These are phyloP conservation scores for Geotrichum bryndzae DNA, from an alignment of 1,139 yeast species.

Conservation along the genomic window DNA sequence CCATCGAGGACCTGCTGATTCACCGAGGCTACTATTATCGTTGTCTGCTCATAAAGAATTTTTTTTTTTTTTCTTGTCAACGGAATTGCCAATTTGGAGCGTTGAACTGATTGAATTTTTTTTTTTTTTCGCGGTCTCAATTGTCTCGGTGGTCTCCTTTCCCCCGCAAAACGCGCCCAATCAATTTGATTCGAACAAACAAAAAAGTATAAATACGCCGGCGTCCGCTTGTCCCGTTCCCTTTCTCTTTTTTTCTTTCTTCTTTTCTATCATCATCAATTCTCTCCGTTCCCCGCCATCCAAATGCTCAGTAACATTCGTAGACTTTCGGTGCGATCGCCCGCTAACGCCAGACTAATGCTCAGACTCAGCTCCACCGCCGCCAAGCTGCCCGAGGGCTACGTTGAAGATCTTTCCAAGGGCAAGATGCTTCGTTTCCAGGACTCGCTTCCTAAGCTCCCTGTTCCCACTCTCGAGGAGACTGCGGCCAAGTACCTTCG, in stretches of 20 bases:
- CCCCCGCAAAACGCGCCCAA: slow-evolving; percentile 2
- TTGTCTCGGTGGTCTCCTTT: not conserved
- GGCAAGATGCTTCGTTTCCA: slow-evolving; percentile 75
- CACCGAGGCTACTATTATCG: not conserved
- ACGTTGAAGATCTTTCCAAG: slow-evolving; percentile 40
- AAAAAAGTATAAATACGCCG: not conserved
- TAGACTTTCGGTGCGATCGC: slow-evolving; percentile 10
- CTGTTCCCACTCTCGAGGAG: slow-evolving; percentile 75
- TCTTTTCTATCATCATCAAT: not conserved
- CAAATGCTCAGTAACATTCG: slow-evolving; percentile 14
- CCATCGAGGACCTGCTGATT: not conserved
- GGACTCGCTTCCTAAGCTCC: slow-evolving; percentile 70
- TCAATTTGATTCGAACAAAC: not conserved
- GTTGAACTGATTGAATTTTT: not conserved
- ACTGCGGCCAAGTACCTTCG: slow-evolving; percentile 67
- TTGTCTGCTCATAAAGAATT: not conserved
- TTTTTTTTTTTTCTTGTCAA: too few relatives aligned
- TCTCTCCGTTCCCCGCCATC: not conserved
- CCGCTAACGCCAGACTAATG: slow-evolving; percentile 7
- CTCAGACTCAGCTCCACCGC: slow-evolving; percentile 32
- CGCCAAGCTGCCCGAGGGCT: slow-evolving; percentile 28
- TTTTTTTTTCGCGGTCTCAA: not conserved
- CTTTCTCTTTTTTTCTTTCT: not conserved
- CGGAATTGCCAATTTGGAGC: too few relatives aligned
- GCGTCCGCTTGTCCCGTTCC: not conserved